Conservation (phyloP, 371 early-diverging fungal species). For the Phascolomyces articulosus region DNA sequence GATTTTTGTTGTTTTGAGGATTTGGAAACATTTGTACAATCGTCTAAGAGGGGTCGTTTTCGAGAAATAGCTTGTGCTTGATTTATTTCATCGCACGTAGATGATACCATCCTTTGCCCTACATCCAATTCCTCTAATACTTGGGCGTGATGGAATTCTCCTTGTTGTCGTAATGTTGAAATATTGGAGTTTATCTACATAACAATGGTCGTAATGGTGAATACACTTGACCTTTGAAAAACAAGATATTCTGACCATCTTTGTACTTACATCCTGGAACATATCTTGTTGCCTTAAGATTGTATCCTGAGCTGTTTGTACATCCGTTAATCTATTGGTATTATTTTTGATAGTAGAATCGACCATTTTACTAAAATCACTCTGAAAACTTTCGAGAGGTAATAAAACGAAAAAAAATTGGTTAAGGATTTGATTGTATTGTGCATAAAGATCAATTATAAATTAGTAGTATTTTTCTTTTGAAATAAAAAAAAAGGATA, state of each 20-base stretch:
- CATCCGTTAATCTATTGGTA: conserved; percentile 3
- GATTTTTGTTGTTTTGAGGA: neutral
- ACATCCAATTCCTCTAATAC: neutral
- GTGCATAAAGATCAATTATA: neutral
- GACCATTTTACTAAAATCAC: neutral
- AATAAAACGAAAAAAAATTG: neutral
- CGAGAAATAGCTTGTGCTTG: neutral
- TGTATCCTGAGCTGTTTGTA: neutral
- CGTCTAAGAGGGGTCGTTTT: conserved; percentile 1
- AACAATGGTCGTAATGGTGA: no score
- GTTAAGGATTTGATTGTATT: conserved; percentile 3
- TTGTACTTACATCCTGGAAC: conserved; percentile 6
- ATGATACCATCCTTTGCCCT: neutral
- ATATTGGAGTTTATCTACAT: conserved; percentile 1
- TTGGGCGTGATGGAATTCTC: neutral
- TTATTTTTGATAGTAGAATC: neutral
- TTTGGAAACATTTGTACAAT: conserved; percentile 3
- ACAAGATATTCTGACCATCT: neutral
- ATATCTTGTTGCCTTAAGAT: neutral
- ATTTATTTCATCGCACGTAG: conserved; percentile 4
- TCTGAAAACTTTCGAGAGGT: conserved; percentile 3
- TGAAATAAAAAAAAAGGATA: conserved; percentile 8
- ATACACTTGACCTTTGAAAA: no score
- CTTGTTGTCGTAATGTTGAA: conserved; percentile 1
- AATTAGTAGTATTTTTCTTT: no score